A percentile compares a stretch with the other conserved stretches of the same genome.
These are phyloP conservation scores for Martensiomyces pterosporus DNA, from an alignment of 192 early-diverging fungal genomes.

Conservation along the genomic window DNA sequence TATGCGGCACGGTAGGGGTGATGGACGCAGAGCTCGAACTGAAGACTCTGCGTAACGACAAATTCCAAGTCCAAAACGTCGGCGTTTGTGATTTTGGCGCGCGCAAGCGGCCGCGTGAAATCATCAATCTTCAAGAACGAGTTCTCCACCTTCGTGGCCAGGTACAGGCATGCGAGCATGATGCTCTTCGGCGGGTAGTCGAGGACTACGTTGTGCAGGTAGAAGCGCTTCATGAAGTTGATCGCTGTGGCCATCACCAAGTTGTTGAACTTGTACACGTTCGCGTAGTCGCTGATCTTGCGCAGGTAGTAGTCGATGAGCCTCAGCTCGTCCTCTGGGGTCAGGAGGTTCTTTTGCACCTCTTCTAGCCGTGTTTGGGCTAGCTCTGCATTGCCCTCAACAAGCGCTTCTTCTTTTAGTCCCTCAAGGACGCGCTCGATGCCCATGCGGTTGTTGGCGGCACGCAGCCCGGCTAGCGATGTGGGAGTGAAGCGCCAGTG, in stretches of 20 bases:
- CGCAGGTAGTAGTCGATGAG: slow-evolving; percentile 43
- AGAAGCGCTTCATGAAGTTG: slow-evolving; percentile 79
- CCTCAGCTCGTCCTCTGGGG: slow-evolving; percentile 39
- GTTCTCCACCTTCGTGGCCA: slow-evolving; percentile 75
- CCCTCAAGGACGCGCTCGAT: slow-evolving; percentile 57
- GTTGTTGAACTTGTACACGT: slow-evolving; percentile 11
- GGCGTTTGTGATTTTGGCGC: slow-evolving; percentile 43
- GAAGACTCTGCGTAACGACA: slow-evolving; percentile 64
- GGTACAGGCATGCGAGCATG: slow-evolving; percentile 71
- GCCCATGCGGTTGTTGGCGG: slow-evolving; percentile 53
- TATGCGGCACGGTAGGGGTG: slow-evolving; percentile 68
- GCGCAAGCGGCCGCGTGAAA: slow-evolving; percentile 52
- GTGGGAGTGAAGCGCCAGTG: slow-evolving; percentile 66
- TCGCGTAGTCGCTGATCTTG: slow-evolving; percentile 11
- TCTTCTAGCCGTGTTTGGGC: slow-evolving; percentile 31
- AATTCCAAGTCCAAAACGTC: slow-evolving; percentile 64
- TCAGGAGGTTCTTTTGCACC: slow-evolving; percentile 38
- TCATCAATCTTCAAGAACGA: slow-evolving; percentile 69
- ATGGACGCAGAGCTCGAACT: slow-evolving; percentile 70
- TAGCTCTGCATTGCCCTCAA: slow-evolving; percentile 14
- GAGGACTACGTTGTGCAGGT: slow-evolving; percentile 72
- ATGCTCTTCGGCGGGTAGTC: slow-evolving; percentile 78
- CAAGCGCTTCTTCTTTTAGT: slow-evolving; percentile 54
- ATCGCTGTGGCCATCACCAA: slow-evolving; percentile 65
- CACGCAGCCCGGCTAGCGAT: slow-evolving; percentile 55